phyloP scores from a whole-genome alignment of 208 protist species.

The Balamuthia mandrillaris region DNA sequence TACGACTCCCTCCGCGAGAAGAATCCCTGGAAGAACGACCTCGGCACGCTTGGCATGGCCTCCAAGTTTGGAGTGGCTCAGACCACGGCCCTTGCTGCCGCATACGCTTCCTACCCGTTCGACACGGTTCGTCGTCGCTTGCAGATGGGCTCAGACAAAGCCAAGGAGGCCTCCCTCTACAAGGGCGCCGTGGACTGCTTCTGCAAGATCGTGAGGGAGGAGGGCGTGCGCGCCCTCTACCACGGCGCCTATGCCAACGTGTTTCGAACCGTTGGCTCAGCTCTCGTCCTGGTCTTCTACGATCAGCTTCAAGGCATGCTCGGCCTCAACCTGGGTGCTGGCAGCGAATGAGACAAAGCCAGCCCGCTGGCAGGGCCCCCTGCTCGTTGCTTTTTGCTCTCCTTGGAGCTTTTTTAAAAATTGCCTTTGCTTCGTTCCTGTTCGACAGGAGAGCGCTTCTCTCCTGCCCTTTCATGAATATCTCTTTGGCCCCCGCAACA shows the following conservation, averaged over 20 bases:
- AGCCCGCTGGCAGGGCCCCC: too few species aligned
- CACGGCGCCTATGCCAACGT: conserved; percentile 83
- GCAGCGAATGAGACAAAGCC: too few species aligned
- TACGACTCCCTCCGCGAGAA: conserved; percentile 81
- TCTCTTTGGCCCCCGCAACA: too few species aligned
- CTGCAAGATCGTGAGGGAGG: conserved; percentile 70
- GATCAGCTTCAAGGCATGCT: conserved; percentile 76
- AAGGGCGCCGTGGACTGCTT: conserved; percentile 68
- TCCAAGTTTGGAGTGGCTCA: conserved; percentile 68
- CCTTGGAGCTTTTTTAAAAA: too few species aligned
- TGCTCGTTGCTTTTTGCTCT: too few species aligned
- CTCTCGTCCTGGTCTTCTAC: conserved; percentile 77
- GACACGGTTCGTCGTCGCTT: conserved; percentile 95
- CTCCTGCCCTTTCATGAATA: too few species aligned
- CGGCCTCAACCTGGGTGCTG: too few species aligned
- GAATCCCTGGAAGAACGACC: conserved; percentile 56
- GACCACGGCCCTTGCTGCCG: conserved; percentile 68
- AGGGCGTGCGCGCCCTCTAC: conserved; percentile 80
- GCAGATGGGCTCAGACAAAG: conserved; percentile 84
- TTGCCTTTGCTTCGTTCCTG: too few species aligned
- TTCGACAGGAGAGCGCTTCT: too few species aligned
- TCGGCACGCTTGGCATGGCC: not conserved
- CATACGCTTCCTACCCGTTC: conserved; percentile 87
- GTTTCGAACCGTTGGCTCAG: conserved; percentile 71
- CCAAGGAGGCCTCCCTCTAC: conserved; percentile 62